Conservation (phyloP, 1,284 basidiomycete genomes). For the Apiotrichum mycotoxinovorans region DNA sequence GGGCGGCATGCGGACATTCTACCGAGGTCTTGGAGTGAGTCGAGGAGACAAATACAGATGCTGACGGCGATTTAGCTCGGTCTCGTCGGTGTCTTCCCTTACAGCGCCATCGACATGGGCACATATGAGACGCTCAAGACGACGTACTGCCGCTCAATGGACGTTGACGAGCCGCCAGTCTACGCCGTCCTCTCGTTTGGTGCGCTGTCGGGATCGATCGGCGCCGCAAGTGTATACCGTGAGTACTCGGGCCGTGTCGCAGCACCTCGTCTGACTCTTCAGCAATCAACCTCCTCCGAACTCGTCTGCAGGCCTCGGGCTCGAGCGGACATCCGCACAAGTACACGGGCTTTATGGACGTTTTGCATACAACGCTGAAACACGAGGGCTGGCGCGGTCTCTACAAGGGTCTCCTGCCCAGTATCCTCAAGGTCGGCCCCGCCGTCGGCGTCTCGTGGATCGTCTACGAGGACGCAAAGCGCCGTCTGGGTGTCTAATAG, state of each 20-base stretch:
- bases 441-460: conserved; percentile 93
- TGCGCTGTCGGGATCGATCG: conserved; percentile 82
- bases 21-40: conserved; percentile 83
- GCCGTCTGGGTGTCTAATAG: conserved; percentile 37
- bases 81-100: conserved; percentile 84
- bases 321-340: conserved; percentile 84
- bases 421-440: conserved; percentile 89
- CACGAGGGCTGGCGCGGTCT: conserved; percentile 91
- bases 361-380: conserved; percentile 72
- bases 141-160: conserved; percentile 72
- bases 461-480: conserved; percentile 55
- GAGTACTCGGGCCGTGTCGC: conserved; percentile 14
- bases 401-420: conserved; percentile 87
- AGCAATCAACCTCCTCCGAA: conserved; percentile 85
- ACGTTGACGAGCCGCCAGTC: conserved; percentile 75
- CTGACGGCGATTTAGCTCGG: conserved; percentile 62
- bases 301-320: conserved; percentile 91
- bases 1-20: conserved; percentile 81
- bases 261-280: background rate
- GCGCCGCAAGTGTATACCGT: conserved; percentile 86
- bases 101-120: conserved; percentile 87
- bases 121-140: conserved; percentile 88
- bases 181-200: conserved; percentile 80
- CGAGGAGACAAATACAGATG: background rate
- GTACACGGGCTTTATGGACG: conserved; percentile 86